Evolutionary conservation across 2,329 filamentous ascomycete genomes (phyloP), one percentile per base, ranked within the genome.

Genomic region (Colletotrichum australisinense): DNA sequence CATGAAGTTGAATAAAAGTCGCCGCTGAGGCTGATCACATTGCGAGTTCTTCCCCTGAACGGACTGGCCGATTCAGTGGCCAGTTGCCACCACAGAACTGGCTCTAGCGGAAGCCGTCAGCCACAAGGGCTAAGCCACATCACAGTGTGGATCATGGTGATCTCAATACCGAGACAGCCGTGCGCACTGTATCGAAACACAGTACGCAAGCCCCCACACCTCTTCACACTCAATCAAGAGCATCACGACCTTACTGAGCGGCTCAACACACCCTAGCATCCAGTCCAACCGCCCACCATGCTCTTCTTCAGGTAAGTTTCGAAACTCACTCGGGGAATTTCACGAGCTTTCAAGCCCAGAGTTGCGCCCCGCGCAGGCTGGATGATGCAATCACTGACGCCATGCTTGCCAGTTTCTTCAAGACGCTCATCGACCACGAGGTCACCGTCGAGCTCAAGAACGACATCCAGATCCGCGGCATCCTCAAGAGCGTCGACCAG

Each of bases 401-500:
- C 57, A 28, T 60, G 16, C 67, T 42, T 52, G 38, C 46, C n/a
- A 97, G 94, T 87, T 98, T 98, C 88, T 98, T 98, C 92, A 98
- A 98, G 85, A 98, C 96, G 67, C 93, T 98, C 80, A 97, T 98
- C 83, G 97, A 98, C 87, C 93, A 97, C 78, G 93, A 97, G 87
- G 95, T 99, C 80, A 98, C 95, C 59, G 95, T 99, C 82, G 97
- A 99, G 88, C 94, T 99, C 83, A 99, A 99, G 87, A 99, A 99
- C 84, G 97, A 99, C 86, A 97, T 99, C 78, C 95, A 95, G 82
- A 97, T 99, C 83, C 94, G 94, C 79, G 97, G 97, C 77, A 97
- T 93, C 46, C 89, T 99, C 77, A 99, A 98, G 88, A 97, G 94
- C 81, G 96, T 99, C 77, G 97, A 99, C 83, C 97, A 98, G 87